Conservation (phyloP, 306 rosid genomes). For the Purshia tridentata region DNA sequence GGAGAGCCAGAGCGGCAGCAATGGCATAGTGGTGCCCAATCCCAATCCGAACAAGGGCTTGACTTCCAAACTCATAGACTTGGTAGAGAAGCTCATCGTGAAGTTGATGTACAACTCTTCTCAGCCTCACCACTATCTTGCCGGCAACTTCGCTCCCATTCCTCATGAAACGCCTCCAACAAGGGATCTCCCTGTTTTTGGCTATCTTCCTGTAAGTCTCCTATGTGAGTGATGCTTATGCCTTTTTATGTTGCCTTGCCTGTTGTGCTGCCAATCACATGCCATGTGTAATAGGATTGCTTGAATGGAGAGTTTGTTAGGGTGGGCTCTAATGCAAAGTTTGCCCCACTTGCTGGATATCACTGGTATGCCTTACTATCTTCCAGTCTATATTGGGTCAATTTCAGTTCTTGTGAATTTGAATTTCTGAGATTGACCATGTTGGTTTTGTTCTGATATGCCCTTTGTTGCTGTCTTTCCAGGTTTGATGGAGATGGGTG, state of each 20-base stretch:
- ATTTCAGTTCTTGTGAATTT: neutral
- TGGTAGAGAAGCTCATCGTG: slow-evolving; percentile 67
- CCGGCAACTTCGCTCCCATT: slow-evolving; percentile 79
- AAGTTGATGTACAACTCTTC: slow-evolving; percentile 64
- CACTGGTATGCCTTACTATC: slow-evolving; percentile 59
- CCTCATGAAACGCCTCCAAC: slow-evolving; percentile 75
- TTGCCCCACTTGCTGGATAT: slow-evolving; percentile 85
- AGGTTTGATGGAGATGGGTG: slow-evolving; percentile 99
- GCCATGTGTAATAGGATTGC: slow-evolving; percentile 59
- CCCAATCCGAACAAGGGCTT: slow-evolving; percentile 74
- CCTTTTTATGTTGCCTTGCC: neutral
- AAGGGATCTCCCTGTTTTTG: slow-evolving; percentile 54
- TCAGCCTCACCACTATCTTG: slow-evolving; percentile 65
- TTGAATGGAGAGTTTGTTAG: slow-evolving; percentile 94
- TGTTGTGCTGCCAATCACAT: neutral
- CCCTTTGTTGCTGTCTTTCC: slow-evolving; percentile 35
- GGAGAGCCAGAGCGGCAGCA: slow-evolving; percentile 2
- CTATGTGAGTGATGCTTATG: no score
- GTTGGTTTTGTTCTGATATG: slow-evolving; percentile 27
- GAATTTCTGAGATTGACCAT: slow-evolving; percentile 3
- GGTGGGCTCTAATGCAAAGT: slow-evolving; percentile 89
- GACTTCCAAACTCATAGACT: slow-evolving; percentile 52
- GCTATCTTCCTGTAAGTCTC: slow-evolving; percentile 70
- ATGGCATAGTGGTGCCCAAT: slow-evolving; percentile 43
- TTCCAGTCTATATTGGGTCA: neutral